Evolutionary conservation across 768 basidiomycete species (phyloP).

Genomic region (Hydnum rufescens): DNA sequence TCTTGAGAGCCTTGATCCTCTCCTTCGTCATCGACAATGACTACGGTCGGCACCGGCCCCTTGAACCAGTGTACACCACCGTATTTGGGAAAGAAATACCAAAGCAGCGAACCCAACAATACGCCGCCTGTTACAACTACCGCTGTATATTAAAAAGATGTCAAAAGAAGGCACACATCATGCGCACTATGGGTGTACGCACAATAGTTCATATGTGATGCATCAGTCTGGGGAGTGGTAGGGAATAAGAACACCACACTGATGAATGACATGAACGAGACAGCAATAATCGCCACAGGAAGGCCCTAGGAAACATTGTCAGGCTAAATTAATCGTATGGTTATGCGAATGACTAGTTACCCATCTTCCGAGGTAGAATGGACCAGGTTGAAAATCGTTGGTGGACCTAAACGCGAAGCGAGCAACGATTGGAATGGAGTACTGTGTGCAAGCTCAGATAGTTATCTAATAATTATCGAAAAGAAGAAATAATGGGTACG

Average conservation of each 20-base stretch:
- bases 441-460: slow-evolving; percentile 11
- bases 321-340: not conserved
- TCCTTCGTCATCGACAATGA: too few species aligned
- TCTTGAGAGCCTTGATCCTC: too few species aligned
- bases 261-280: slow-evolving; percentile 49
- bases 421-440: slow-evolving; percentile 32
- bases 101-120: slow-evolving; percentile 32
- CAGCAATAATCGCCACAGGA: slow-evolving; percentile 34
- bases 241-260: slow-evolving; percentile 46
- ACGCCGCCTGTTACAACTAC: slow-evolving; percentile 40
- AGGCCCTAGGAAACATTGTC: slow-evolving; percentile 21
- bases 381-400: slow-evolving; percentile 31
- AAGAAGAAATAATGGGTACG: not conserved
- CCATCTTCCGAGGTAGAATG: slow-evolving; percentile 31
- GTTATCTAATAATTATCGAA: not conserved
- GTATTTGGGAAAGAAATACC: slow-evolving; percentile 44
- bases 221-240: slow-evolving; percentile 25
- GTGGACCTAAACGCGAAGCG: slow-evolving; percentile 21
- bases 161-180: not conserved
- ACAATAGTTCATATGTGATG: slow-evolving; percentile 43
- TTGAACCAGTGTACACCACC: slow-evolving; percentile 56
- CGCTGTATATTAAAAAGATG: slow-evolving; percentile 3
- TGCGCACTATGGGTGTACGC: not conserved
- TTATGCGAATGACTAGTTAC: slow-evolving; percentile 12
- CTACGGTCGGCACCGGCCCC: slow-evolving; percentile 40